Evolutionary conservation across 2,329 filamentous ascomycete genomes (phyloP).

Genomic region (Fusarium falciforme): DNA sequence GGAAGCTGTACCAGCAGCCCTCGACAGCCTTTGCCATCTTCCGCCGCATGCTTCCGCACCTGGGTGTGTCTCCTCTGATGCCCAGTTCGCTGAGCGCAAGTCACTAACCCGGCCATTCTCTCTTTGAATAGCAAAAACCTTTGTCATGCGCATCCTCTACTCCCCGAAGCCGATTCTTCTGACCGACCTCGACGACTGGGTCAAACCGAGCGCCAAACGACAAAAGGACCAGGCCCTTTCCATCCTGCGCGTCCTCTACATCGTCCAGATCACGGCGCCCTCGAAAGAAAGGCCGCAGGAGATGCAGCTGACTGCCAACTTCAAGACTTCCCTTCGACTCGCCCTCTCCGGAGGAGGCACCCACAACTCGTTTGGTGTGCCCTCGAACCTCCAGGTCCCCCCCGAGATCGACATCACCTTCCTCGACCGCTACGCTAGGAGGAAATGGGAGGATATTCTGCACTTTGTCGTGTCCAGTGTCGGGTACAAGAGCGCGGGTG

Average conservation of each 20-base stretch:
- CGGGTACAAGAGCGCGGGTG: conserved; percentile 62
- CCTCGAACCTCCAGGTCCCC: conserved; percentile 73
- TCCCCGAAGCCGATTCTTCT: conserved; percentile 83
- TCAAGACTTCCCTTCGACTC: conserved; percentile 83
- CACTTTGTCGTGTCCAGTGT: conserved; percentile 93
- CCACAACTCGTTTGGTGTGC: conserved; percentile 91
- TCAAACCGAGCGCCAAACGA: conserved; percentile 71
- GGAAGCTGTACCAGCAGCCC: conserved; percentile 93
- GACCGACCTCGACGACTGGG: conserved; percentile 87
- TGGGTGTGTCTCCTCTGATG: conserved; percentile 67
- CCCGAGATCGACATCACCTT: conserved; percentile 75
- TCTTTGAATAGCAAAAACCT: conserved; percentile 77
- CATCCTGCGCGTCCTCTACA: conserved; percentile 86
- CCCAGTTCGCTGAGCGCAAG: background rate
- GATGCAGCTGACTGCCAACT: conserved; percentile 83
- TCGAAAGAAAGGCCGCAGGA: conserved; percentile 74
- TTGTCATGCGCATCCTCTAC: conserved; percentile 96
- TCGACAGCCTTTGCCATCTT: conserved; percentile 96
- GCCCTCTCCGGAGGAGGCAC: conserved; percentile 89
- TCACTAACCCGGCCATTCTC: conserved; percentile 1
- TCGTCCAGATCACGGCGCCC: conserved; percentile 74
- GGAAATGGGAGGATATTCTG: conserved; percentile 94
- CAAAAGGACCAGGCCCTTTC: conserved; percentile 87
- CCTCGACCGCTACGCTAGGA: conserved; percentile 86
- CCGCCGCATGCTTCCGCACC: conserved; percentile 92